These are phyloP conservation scores for Ophiocordyceps australis DNA, from an alignment of 2,329 filamentous ascomycete genomes.

Conservation along the genomic window DNA sequence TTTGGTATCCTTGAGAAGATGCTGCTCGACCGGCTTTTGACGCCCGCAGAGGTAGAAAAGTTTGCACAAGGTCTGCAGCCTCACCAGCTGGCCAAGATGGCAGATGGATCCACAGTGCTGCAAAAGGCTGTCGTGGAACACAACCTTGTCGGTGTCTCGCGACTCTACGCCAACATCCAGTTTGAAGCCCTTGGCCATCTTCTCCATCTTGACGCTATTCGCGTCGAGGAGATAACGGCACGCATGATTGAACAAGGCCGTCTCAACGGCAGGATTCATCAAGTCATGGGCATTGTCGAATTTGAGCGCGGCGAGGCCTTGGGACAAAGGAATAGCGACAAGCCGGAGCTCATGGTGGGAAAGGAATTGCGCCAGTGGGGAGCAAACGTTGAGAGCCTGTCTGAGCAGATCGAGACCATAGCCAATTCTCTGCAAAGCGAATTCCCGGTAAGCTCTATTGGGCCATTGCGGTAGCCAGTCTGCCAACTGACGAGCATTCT, in stretches of 20 bases:
- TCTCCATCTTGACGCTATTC: constrained; percentile 59
- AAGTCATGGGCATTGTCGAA: constrained; percentile 75
- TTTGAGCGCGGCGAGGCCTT: constrained; percentile 63
- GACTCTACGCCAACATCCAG: constrained; percentile 60
- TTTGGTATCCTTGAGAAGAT: constrained; percentile 92
- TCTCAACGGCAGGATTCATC: constrained; percentile 76
- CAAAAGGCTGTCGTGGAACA: constrained; percentile 91
- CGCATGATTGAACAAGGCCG: constrained; percentile 93
- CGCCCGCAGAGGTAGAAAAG: constrained; percentile 63
- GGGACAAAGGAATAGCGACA: constrained; percentile 48
- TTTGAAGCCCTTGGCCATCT: constrained; percentile 60
- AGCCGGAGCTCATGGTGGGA: constrained; percentile 42
- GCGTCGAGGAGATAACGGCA: constrained; percentile 81
- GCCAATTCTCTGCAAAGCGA: constrained; percentile 65
- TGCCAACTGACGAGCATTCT: no score
- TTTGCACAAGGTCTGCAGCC: constrained; percentile 68
- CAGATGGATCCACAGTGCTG: constrained; percentile 83
- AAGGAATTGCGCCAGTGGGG: constrained; percentile 77
- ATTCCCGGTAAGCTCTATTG: constrained; percentile 42
- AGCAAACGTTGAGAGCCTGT: constrained; percentile 65
- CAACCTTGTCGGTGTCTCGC: constrained; percentile 75
- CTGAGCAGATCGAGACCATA: constrained; percentile 79
- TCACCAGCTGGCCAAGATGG: constrained; percentile 79
- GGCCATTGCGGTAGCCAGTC: no score
- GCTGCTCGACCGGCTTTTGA: constrained; percentile 76